A percentile compares a stretch with the other conserved stretches of the same genome.
Evolutionary conservation across 345 rosid species (phyloP).

Genomic region (Salix suchowensis): DNA sequence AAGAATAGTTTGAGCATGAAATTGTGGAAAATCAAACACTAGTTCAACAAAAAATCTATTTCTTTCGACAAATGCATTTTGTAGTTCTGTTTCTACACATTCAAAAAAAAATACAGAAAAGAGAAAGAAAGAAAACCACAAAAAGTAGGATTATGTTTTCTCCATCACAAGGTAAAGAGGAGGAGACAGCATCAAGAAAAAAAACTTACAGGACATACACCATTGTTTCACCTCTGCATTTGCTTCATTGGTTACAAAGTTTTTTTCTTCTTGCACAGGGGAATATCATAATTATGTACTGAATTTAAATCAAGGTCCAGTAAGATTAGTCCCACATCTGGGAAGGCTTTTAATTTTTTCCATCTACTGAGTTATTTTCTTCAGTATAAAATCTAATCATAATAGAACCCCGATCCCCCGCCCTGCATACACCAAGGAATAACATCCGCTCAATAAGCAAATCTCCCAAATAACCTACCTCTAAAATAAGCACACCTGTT

Average conservation of each 20-base stretch:
- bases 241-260: neutral
- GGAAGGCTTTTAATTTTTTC: neutral
- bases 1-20: neutral
- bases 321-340: neutral
- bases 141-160: neutral
- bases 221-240: conserved; percentile 1
- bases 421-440: neutral
- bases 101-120: neutral
- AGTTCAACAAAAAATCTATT: neutral
- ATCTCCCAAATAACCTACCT: neutral
- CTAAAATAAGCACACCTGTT: neutral
- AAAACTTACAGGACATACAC: neutral
- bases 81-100: neutral
- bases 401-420: neutral
- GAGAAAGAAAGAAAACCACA: neutral
- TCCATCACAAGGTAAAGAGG: neutral
- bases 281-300: neutral
- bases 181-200: neutral
- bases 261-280: neutral
- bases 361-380: neutral
- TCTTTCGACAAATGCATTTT: neutral
- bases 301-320: neutral
- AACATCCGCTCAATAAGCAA: neutral
- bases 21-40: neutral
- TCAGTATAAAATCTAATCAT: neutral